phyloP scores from a whole-genome alignment of 108 stramenopile species.

The Cyclostephanos tholiformis region DNA sequence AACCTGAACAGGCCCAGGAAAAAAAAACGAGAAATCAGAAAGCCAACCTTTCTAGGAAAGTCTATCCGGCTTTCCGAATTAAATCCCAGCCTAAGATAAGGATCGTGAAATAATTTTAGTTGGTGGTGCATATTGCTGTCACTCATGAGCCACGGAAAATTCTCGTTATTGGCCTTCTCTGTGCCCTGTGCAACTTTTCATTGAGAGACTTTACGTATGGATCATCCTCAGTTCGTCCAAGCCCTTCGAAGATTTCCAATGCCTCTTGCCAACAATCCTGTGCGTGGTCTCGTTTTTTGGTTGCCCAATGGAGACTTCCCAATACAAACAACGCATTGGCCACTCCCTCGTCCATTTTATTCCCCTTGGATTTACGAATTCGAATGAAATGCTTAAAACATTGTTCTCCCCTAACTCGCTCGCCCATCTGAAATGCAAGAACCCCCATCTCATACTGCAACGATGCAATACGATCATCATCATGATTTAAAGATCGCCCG shows the following conservation, averaged over 20 bases:
- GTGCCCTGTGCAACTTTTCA: constrained; percentile 41
- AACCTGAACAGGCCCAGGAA: no score
- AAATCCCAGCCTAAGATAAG: no score
- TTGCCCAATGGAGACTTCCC: constrained; percentile 48
- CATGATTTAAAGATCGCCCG: constrained; percentile 32
- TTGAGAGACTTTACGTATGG: constrained; percentile 42
- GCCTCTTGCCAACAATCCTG: constrained; percentile 43
- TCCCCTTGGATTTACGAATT: constrained; percentile 45
- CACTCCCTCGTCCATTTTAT: constrained; percentile 38
- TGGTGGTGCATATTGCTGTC: background rate
- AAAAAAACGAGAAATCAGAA: no score
- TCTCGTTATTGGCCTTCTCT: constrained; percentile 36
- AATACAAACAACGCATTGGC: constrained; percentile 50
- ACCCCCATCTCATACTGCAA: constrained; percentile 51
- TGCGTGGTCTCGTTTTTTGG: constrained; percentile 42
- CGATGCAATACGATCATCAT: constrained; percentile 45
- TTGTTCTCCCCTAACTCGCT: constrained; percentile 39
- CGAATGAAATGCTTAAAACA: constrained; percentile 42
- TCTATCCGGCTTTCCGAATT: no score
- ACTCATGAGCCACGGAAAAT: constrained; percentile 35
- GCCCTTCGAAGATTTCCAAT: constrained; percentile 32
- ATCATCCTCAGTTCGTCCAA: constrained; percentile 41
- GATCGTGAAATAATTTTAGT: no score
- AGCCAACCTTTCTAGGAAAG: no score
- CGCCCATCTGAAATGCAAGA: constrained; percentile 45